phyloP scores from a whole-genome alignment of 78 protist species.

The Dictyostelium firmibasis region DNA sequence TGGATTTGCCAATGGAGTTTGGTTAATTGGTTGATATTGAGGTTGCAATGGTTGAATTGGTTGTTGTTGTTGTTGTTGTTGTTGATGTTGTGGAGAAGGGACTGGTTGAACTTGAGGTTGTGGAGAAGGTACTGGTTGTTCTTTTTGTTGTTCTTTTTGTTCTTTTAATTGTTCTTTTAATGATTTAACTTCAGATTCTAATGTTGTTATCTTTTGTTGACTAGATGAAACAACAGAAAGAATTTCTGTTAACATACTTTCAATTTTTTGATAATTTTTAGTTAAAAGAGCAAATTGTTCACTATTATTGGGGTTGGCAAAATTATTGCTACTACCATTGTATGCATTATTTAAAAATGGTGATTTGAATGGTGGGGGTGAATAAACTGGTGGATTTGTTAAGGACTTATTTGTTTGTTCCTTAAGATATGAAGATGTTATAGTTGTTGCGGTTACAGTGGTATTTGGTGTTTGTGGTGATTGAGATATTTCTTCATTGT shows the following conservation, averaged over 20 bases:
- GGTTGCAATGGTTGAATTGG: neutral
- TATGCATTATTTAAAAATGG: neutral
- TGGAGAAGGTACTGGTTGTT: neutral
- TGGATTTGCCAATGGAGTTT: neutral
- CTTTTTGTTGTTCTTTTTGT: neutral
- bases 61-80: neutral
- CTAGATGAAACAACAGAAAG: neutral
- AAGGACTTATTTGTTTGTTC: neutral
- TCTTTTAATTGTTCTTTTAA: neutral
- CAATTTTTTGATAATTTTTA: neutral
- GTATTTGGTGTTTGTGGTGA: neutral
- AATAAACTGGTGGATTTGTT: neutral
- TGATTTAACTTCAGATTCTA: conserved; percentile 23
- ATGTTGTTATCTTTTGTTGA: neutral
- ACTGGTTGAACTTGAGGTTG: neutral
- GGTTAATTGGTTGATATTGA: neutral
- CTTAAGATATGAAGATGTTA: neutral
- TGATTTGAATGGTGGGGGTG: neutral
- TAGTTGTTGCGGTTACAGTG: neutral
- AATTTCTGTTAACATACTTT: neutral
- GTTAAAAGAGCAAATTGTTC: neutral
- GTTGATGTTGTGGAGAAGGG: neutral
- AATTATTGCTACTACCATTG: neutral
- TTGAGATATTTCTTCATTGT: neutral
- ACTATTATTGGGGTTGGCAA: neutral